These are phyloP conservation scores for Elongisporangium senticosum DNA, from an alignment of 352 stramenopile species.

Conservation along the genomic window DNA sequence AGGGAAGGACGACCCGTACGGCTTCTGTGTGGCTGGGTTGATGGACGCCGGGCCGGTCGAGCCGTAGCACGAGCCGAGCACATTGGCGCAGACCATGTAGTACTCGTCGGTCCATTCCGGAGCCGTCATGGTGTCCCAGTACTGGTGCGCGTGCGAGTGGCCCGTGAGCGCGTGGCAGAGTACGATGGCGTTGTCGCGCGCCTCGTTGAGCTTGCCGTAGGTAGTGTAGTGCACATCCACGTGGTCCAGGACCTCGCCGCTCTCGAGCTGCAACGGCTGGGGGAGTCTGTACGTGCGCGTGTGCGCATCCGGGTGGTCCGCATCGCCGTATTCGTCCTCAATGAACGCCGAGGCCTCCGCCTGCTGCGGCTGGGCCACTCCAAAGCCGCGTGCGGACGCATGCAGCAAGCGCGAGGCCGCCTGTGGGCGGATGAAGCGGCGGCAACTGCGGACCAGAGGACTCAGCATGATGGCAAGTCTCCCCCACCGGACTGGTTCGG, in stretches of 20 bases:
- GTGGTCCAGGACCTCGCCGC: conserved; percentile 48
- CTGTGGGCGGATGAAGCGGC: neutral
- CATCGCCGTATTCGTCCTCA: conserved; percentile 61
- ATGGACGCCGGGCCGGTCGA: conserved; percentile 83
- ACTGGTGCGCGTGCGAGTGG: conserved; percentile 91
- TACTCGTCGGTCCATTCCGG: conserved; percentile 95
- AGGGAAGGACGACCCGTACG: conserved; percentile 89
- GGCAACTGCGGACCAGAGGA: neutral
- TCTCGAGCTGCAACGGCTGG: conserved; percentile 51
- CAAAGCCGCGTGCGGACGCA: neutral
- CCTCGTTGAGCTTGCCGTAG: conserved; percentile 88
- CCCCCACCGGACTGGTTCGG: neutral
- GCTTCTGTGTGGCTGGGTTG: conserved; percentile 55
- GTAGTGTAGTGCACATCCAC: conserved; percentile 92
- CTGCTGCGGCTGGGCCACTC: neutral
- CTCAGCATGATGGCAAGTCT: neutral
- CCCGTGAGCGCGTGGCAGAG: conserved; percentile 95
- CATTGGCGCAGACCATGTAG: conserved; percentile 95
- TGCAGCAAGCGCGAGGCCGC: neutral
- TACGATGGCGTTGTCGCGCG: conserved; percentile 89
- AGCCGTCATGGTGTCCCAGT: conserved; percentile 92
- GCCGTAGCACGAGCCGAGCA: conserved; percentile 95
- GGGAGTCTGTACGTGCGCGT: conserved; percentile 40
- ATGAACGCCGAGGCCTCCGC: conserved; percentile 12
- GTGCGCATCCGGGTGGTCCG: conserved; percentile 32